Conservation (phyloP, 176 grass and related monocot species). For the Typha latifolia region DNA sequence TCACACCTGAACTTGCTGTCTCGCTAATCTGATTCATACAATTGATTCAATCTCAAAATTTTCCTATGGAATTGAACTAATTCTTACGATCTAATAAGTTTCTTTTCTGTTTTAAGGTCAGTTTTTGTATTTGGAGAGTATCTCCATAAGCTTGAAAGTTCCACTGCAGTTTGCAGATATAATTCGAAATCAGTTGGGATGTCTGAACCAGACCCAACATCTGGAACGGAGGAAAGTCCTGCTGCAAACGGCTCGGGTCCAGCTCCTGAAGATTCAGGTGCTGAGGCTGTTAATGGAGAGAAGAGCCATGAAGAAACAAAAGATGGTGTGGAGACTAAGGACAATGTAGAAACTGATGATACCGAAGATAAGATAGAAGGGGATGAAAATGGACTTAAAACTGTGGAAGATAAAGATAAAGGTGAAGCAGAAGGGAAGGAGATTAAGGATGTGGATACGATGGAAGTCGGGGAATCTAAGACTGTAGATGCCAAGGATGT, state of each 20-base stretch:
- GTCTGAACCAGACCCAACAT: neutral
- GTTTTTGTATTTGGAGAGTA: neutral
- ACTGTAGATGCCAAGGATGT: neutral
- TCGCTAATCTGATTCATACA: neutral
- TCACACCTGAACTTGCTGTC: neutral
- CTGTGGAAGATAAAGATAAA: neutral
- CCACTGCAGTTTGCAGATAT: neutral
- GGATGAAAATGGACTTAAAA: conserved; percentile 25
- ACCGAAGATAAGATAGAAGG: conserved; percentile 16
- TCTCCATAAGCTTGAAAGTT: neutral
- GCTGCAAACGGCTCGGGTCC: neutral
- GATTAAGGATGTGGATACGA: neutral
- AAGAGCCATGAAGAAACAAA: neutral
- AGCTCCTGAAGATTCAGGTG: neutral
- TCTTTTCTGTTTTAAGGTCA: neutral
- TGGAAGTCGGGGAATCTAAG: neutral
- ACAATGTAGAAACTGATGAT: conserved; percentile 7
- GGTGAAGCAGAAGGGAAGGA: neutral
- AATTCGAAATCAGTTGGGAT: neutral
- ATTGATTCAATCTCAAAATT: neutral
- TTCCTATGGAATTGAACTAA: neutral
- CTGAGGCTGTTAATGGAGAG: neutral
- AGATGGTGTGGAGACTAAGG: neutral
- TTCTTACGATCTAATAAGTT: neutral
- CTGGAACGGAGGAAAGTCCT: neutral